Conservation (phyloP, 1,284 basidiomycete species). For the Mycena citricolor region DNA sequence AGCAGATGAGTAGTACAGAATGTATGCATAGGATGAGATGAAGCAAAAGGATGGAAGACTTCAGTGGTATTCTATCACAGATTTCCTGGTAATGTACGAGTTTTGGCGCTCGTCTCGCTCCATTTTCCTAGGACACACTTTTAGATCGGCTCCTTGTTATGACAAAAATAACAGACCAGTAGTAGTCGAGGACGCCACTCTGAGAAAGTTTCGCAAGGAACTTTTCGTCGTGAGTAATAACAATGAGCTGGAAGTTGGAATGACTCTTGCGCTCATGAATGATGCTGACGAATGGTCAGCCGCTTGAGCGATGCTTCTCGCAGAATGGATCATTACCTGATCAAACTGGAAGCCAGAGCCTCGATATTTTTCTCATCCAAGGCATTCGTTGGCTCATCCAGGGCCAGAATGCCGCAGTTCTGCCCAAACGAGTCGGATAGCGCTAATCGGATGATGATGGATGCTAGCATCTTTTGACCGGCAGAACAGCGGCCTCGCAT, state of each 20-base stretch:
- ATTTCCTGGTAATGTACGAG: constrained; percentile 56
- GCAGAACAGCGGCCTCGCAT: constrained; percentile 99
- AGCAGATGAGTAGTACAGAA: no score
- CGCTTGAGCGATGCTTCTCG: constrained; percentile 3
- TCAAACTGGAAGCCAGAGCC: constrained; percentile 86
- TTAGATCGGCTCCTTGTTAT: no score
- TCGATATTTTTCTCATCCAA: constrained; percentile 96
- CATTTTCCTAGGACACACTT: neutral
- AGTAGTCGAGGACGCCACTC: constrained; percentile 87
- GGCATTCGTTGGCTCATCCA: constrained; percentile 99
- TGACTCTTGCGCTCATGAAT: constrained; percentile 89
- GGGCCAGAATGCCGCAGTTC: constrained; percentile 95
- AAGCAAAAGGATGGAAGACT: no score
- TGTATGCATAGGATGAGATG: no score
- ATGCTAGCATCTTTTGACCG: constrained; percentile 98
- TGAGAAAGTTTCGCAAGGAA: constrained; percentile 84
- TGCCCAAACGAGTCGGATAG: constrained; percentile 97
- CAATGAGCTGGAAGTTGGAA: constrained; percentile 94
- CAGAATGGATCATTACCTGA: constrained; percentile 66
- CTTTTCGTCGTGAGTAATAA: constrained; percentile 96
- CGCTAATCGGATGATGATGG: constrained; percentile 98
- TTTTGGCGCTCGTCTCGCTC: constrained; percentile 53
- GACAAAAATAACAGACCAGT: constrained; percentile 60
- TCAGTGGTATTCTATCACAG: no score
- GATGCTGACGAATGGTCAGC: constrained; percentile 53